A percentile compares a stretch with the other conserved stretches of the same genome.
Conservation (phyloP, 2,329 filamentous ascomycete genomes). For the Botrytis paeoniae region DNA sequence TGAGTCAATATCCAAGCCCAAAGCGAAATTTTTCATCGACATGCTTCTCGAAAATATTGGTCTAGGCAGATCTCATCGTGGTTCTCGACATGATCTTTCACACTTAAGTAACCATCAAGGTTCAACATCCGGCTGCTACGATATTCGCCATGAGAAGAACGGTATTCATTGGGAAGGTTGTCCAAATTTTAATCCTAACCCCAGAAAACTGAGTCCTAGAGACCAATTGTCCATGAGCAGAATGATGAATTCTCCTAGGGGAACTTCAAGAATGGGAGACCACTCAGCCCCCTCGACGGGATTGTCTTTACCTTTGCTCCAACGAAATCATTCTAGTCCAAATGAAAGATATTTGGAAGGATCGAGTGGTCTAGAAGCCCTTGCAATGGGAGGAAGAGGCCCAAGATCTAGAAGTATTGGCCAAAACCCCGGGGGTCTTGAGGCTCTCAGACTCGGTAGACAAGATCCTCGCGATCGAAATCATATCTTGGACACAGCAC, state of each 20-base stretch:
- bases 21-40: background rate
- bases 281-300: background rate
- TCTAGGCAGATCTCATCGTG: slow-evolving; percentile 4
- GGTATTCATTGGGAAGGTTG: slow-evolving; percentile 17
- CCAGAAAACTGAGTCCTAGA: background rate
- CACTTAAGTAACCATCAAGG: background rate
- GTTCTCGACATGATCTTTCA: slow-evolving; percentile 12
- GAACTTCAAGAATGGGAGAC: background rate
- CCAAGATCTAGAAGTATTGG: background rate
- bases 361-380: background rate
- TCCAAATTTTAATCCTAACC: slow-evolving; percentile 9
- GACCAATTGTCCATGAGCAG: slow-evolving; percentile 3
- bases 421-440: background rate
- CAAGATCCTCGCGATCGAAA: background rate
- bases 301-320: background rate
- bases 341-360: slow-evolving; percentile 7
- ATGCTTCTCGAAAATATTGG: slow-evolving; percentile 13
- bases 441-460: slow-evolving; percentile 1
- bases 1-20: background rate
- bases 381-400: background rate
- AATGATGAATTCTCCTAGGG: background rate
- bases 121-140: slow-evolving; percentile 6
- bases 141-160: slow-evolving; percentile 13
- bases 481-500: background rate
- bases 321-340: background rate